Conservation (phyloP, 192 early-diverging fungal genomes). For the Podila clonocystis region DNA sequence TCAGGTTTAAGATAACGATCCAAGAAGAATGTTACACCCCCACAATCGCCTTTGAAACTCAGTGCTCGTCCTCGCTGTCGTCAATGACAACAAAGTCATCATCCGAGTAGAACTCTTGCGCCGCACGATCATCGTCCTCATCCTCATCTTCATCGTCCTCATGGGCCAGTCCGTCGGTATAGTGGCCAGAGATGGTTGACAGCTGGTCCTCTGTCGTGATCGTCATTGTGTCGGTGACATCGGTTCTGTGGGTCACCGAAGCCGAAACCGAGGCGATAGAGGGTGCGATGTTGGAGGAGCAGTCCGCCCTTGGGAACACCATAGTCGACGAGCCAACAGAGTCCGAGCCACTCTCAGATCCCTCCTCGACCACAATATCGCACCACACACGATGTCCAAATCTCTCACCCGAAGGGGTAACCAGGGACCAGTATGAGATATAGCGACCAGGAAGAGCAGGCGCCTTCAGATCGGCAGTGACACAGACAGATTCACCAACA, state of each 20-base stretch:
- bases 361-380: constrained; percentile 65
- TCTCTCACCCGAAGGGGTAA: constrained; percentile 62
- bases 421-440: constrained; percentile 70
- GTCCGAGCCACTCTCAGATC: constrained; percentile 48
- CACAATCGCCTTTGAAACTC: neutral
- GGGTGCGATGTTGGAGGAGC: constrained; percentile 16
- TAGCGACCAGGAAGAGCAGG: constrained; percentile 67
- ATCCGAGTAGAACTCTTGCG: constrained; percentile 27
- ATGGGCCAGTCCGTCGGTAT: neutral
- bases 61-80: neutral
- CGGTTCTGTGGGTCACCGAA: neutral
- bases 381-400: constrained; percentile 80
- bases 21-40: neutral
- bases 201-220: constrained; percentile 17
- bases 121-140: constrained; percentile 10
- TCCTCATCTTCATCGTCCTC: constrained; percentile 7
- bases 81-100: constrained; percentile 37
- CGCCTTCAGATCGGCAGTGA: constrained; percentile 73
- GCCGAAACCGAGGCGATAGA: constrained; percentile 11
- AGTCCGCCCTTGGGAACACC: constrained; percentile 55
- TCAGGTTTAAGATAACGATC: neutral
- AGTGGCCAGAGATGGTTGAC: constrained; percentile 24
- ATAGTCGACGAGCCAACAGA: constrained; percentile 51
- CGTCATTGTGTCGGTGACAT: neutral
- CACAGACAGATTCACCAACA: constrained; percentile 61